Evolutionary conservation across 176 grass and related monocot species (phyloP).

Genomic region (Aegilops longissima): DNA sequence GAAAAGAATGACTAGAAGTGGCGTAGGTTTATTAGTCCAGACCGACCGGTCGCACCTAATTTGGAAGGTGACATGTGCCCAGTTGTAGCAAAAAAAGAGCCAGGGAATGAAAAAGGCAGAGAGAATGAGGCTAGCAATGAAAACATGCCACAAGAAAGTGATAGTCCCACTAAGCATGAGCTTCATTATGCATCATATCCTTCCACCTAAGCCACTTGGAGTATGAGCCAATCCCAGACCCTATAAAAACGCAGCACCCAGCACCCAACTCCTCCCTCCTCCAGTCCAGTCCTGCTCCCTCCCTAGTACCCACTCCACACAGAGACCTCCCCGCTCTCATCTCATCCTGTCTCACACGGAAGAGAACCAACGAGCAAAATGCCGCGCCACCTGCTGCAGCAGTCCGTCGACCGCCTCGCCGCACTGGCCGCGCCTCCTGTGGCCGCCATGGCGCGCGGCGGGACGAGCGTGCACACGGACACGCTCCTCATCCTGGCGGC

Average conservation of each 20-base stretch:
- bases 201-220: neutral
- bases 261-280: neutral
- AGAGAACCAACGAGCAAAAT: neutral
- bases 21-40: too few species aligned
- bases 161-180: neutral
- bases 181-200: neutral
- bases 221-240: neutral
- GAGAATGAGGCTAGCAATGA: neutral
- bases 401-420: conserved; percentile 21
- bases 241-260: conserved; percentile 28
- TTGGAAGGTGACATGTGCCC: conserved; percentile 23
- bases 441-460: neutral
- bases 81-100: neutral
- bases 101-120: too few species aligned
- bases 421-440: neutral
- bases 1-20: too few species aligned
- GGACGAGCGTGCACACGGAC: conserved; percentile 49
- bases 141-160: neutral
- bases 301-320: neutral
- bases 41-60: conserved; percentile 3
- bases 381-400: conserved; percentile 16
- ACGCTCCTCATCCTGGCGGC: conserved; percentile 66
- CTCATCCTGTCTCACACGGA: too few species aligned
- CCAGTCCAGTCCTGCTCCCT: neutral
- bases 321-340: neutral